Evolutionary conservation across 495 filamentous ascomycete genomes (phyloP).

Genomic region (Clohesyomyces aquaticus): DNA sequence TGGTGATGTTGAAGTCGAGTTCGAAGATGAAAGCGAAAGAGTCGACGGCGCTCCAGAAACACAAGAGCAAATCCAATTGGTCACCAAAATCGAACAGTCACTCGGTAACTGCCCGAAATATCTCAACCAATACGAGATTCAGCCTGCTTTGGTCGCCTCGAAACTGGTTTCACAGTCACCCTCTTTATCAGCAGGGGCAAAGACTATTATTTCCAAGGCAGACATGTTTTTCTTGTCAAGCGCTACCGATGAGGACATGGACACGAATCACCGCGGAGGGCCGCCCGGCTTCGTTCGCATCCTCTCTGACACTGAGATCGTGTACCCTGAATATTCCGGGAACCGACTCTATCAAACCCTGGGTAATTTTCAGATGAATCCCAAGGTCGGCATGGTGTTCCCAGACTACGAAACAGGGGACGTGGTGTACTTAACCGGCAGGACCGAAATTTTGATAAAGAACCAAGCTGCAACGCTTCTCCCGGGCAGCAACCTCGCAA

Average conservation of each 20-base stretch:
- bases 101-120: slow-evolving; percentile 84
- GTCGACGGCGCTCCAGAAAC: slow-evolving; percentile 39
- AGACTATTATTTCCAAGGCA: slow-evolving; percentile 63
- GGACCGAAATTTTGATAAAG: slow-evolving; percentile 65
- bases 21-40: slow-evolving; percentile 36
- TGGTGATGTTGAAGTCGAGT: slow-evolving; percentile 38
- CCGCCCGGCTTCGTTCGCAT: slow-evolving; percentile 73
- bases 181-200: slow-evolving; percentile 53
- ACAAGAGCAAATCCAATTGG: slow-evolving; percentile 64
- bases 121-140: slow-evolving; percentile 70
- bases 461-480: slow-evolving; percentile 62
- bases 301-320: slow-evolving; percentile 60
- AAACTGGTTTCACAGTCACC: slow-evolving; percentile 54
- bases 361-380: slow-evolving; percentile 70
- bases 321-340: slow-evolving; percentile 80
- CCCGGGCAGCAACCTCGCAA: slow-evolving; percentile 70
- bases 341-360: slow-evolving; percentile 82
- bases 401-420: slow-evolving; percentile 72
- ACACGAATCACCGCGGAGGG: slow-evolving; percentile 82
- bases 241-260: slow-evolving; percentile 68
- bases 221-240: slow-evolving; percentile 80
- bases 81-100: slow-evolving; percentile 67
- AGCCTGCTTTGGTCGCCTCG: slow-evolving; percentile 57
- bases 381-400: slow-evolving; percentile 65
- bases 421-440: slow-evolving; percentile 71